Conservation (phyloP, 2,329 filamentous ascomycete species). For the Conoideocrella luteorostrata region DNA sequence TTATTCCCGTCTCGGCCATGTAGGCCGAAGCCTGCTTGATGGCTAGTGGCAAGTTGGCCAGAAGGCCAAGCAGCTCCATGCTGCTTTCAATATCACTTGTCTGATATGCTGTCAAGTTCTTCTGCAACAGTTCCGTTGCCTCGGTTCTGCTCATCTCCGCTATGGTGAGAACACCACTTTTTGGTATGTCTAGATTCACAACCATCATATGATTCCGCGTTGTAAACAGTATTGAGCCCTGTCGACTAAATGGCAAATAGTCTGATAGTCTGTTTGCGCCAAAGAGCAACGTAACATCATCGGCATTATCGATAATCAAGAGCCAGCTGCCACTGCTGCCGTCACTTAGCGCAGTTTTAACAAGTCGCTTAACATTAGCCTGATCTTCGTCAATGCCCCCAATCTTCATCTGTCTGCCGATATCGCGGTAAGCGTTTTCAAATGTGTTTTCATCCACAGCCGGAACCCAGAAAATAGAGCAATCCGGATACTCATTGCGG, state of each 20-base stretch:
- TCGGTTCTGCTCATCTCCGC: constrained; percentile 17
- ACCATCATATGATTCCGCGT: constrained; percentile 8
- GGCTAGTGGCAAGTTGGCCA: constrained; percentile 27
- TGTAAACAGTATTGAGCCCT: constrained; percentile 14
- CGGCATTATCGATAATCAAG: too few species aligned
- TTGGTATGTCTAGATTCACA: constrained; percentile 4
- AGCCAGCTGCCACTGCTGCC: constrained; percentile 29
- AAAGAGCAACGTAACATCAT: constrained; percentile 28
- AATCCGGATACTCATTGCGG: constrained; percentile 17
- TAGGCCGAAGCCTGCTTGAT: constrained; percentile 30
- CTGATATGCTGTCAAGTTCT: constrained; percentile 12
- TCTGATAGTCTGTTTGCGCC: constrained; percentile 13
- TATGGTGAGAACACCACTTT: constrained; percentile 15
- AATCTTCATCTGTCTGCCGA: constrained; percentile 22
- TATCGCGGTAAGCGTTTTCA: constrained; percentile 27
- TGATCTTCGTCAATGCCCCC: constrained; percentile 24
- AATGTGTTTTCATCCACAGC: constrained; percentile 21
- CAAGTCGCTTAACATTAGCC: constrained; percentile 27
- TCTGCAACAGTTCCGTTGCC: constrained; percentile 16
- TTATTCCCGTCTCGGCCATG: constrained; percentile 22
- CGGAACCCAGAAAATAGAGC: too few species aligned
- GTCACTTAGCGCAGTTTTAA: constrained; percentile 26
- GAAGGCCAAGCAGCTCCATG: constrained; percentile 20
- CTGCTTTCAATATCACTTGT: constrained; percentile 13
- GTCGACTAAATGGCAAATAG: constrained; percentile 9